phyloP scores from a whole-genome alignment of 2,329 filamentous ascomycete species.

The Penicillium nordicum region DNA sequence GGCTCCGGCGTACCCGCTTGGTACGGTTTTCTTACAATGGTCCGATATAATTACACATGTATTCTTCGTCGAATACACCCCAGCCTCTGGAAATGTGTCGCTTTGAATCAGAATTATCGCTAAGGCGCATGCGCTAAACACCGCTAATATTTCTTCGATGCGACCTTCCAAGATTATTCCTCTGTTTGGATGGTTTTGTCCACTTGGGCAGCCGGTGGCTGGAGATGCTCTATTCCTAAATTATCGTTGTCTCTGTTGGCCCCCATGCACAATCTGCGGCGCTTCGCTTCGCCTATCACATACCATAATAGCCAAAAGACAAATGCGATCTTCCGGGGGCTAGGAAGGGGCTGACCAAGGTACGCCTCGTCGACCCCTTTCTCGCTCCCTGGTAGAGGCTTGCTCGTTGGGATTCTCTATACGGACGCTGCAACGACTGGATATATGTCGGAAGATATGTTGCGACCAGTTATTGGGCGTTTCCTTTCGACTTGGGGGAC shows the following conservation, averaged over 20 bases:
- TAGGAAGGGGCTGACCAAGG: too few species aligned
- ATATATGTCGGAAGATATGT: too few species aligned
- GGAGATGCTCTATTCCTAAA: neutral
- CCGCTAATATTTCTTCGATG: neutral
- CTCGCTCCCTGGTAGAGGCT: too few species aligned
- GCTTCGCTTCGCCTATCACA: neutral
- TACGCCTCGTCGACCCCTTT: too few species aligned
- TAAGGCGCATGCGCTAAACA: too few species aligned
- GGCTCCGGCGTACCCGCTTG: too few species aligned
- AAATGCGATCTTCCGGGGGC: neutral
- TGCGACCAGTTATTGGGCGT: too few species aligned
- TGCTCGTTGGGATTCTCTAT: too few species aligned
- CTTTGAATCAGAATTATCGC: neutral
- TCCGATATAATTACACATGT: neutral
- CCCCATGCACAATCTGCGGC: neutral
- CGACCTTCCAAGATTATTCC: neutral
- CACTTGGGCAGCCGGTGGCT: neutral
- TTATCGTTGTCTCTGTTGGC: neutral
- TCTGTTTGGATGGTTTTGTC: neutral
- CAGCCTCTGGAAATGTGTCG: neutral
- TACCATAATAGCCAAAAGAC: neutral
- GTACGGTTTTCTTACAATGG: too few species aligned
- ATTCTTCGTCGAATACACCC: neutral
- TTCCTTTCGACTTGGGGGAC: too few species aligned
- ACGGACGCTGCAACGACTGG: too few species aligned